phyloP scores from a whole-genome alignment of 129 eudicot genomes.

The Solidago caesia region DNA sequence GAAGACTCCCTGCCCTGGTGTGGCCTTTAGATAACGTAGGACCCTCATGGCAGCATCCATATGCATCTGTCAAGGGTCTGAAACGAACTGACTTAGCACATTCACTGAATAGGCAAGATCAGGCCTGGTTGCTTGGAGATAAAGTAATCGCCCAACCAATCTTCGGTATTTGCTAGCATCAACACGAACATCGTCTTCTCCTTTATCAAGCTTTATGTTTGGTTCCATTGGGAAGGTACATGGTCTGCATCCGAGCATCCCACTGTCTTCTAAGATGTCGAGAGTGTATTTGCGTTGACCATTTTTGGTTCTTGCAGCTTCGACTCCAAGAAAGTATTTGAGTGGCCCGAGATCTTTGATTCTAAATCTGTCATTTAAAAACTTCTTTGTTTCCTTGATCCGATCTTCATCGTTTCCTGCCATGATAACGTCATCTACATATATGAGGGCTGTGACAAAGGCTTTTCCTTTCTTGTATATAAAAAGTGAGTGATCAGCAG shows the following conservation, averaged over 20 bases:
- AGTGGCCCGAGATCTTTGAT: background rate
- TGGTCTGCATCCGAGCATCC: background rate
- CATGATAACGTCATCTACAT: too few relatives aligned
- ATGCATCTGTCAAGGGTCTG: background rate
- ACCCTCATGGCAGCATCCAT: background rate
- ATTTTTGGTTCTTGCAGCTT: background rate
- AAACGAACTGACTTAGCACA: too few relatives aligned
- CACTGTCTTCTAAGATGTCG: background rate
- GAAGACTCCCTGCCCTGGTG: background rate
- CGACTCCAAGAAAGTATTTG: background rate
- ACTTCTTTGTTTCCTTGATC: background rate
- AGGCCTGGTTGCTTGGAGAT: background rate
- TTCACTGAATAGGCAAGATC: background rate
- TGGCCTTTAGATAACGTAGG: too few relatives aligned
- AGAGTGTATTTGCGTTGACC: background rate
- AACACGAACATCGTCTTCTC: background rate
- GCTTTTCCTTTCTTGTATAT: too few relatives aligned
- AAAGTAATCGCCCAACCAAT: background rate
- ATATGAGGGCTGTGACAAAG: too few relatives aligned
- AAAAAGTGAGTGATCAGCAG: too few relatives aligned
- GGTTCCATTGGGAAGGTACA: background rate
- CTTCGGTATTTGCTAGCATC: background rate
- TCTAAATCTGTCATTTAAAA: background rate
- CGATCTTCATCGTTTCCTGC: too few relatives aligned
- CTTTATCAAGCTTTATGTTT: background rate